These are phyloP conservation scores for Petunia hybrid DNA, from an alignment of 305 asterid species.

Conservation along the genomic window DNA sequence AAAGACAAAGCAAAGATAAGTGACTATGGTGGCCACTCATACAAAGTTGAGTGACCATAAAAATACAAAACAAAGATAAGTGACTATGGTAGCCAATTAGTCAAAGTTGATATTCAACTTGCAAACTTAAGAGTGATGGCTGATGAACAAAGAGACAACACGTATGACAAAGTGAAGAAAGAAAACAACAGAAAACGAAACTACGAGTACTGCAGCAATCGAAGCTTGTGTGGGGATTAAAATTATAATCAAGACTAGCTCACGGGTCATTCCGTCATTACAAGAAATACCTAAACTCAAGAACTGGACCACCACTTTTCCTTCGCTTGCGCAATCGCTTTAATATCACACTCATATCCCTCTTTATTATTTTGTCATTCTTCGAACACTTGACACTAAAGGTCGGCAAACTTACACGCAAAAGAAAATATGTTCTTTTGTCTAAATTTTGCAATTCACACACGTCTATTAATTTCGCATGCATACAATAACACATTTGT, in stretches of 20 bases:
- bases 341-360: too few species aligned
- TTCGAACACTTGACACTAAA: too few species aligned
- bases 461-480: background rate
- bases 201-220: too few species aligned
- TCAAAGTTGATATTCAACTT: too few species aligned
- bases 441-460: background rate
- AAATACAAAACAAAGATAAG: too few species aligned
- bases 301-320: background rate
- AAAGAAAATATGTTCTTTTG: background rate
- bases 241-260: background rate
- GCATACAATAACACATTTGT: background rate
- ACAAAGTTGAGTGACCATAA: too few species aligned
- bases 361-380: too few species aligned
- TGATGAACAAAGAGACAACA: background rate
- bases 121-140: too few species aligned
- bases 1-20: too few species aligned
- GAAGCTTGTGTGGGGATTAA: background rate
- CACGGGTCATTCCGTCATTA: background rate
- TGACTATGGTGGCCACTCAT: too few species aligned
- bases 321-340: too few species aligned
- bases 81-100: too few species aligned
- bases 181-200: background rate
- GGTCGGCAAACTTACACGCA: background rate
- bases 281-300: background rate
- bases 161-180: background rate